phyloP scores from a whole-genome alignment of 2,329 filamentous ascomycete genomes.

The Hypoxylon sp. region DNA sequence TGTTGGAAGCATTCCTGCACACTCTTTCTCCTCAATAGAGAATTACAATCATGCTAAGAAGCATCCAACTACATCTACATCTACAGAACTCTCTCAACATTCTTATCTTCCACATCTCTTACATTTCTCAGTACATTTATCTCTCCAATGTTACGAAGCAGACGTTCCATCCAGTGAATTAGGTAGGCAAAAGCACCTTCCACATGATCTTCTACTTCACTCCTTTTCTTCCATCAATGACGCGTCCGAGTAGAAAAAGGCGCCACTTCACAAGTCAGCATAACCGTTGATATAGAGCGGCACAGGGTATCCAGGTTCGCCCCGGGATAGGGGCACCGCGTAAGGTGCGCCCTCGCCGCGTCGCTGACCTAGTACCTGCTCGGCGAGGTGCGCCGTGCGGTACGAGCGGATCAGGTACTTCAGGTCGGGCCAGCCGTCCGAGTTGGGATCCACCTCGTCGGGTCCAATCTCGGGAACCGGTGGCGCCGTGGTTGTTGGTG shows the following conservation, averaged over 20 bases:
- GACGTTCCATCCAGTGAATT: background rate
- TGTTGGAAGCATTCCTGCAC: slow-evolving; percentile 17
- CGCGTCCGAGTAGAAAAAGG: background rate
- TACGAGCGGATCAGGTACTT: slow-evolving; percentile 25
- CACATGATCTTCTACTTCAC: background rate
- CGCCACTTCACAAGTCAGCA: background rate
- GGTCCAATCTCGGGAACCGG: background rate
- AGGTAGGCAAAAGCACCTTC: too few species aligned
- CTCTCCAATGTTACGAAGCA: background rate
- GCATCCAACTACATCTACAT: background rate
- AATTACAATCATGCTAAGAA: background rate
- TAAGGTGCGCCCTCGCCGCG: background rate
- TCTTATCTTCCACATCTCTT: background rate
- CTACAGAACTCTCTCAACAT: background rate
- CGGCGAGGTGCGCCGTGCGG: slow-evolving; percentile 30
- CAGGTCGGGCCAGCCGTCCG: slow-evolving; percentile 47
- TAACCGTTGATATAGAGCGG: background rate
- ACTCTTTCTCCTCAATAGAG: background rate
- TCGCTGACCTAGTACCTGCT: slow-evolving; percentile 9
- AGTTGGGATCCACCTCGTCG: background rate
- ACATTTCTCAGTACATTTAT: background rate
- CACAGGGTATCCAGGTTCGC: background rate
- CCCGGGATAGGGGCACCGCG: background rate
- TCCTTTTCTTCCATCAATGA: background rate
- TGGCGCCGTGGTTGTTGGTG: too few species aligned